A percentile compares a stretch with the other conserved stretches of the same genome.
These are phyloP conservation scores for Zasmidium angulare DNA, from an alignment of 2,329 filamentous ascomycete species.

Conservation along the genomic window DNA sequence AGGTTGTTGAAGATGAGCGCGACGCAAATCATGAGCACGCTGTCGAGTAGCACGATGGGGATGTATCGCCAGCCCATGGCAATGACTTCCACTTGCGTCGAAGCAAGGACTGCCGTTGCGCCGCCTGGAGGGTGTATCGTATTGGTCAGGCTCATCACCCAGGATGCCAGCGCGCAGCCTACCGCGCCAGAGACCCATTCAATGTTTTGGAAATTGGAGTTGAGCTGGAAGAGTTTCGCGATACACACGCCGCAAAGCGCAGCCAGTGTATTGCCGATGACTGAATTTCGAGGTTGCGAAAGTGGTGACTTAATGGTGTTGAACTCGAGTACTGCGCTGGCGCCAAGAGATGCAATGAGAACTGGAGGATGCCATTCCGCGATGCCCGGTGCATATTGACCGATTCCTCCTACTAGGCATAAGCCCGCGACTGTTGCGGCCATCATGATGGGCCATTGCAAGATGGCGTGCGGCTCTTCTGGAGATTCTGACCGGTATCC, in stretches of 20 bases:
- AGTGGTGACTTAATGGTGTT: constrained; percentile 48
- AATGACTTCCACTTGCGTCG: constrained; percentile 40
- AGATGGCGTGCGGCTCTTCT: constrained; percentile 42
- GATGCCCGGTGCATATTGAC: constrained; percentile 41
- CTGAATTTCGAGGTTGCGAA: constrained; percentile 48
- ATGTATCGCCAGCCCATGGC: constrained; percentile 49
- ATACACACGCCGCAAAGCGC: constrained; percentile 47
- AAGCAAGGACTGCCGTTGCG: constrained; percentile 49
- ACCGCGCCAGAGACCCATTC: constrained; percentile 48
- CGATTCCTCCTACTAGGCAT: constrained; percentile 43
- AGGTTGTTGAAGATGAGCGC: constrained; percentile 49
- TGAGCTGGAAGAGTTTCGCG: constrained; percentile 46
- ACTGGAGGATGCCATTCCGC: constrained; percentile 41
- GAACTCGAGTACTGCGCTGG: constrained; percentile 50
- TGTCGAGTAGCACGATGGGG: constrained; percentile 43
- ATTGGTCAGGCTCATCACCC: constrained; percentile 48
- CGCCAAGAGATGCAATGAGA: constrained; percentile 46
- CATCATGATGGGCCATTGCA: constrained; percentile 45
- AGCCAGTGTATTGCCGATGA: constrained; percentile 47
- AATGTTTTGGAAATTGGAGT: constrained; percentile 37
- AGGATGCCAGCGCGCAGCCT: constrained; percentile 43
- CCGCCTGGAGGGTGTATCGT: constrained; percentile 53
- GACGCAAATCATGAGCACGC: constrained; percentile 43
- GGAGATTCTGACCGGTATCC: constrained; percentile 42
- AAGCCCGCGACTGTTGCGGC: constrained; percentile 47